Evolutionary conservation across 2,329 filamentous ascomycete species (phyloP), one percentile per base, ranked within the genome.

Genomic region (Penicillium sclerotiorum): DNA sequence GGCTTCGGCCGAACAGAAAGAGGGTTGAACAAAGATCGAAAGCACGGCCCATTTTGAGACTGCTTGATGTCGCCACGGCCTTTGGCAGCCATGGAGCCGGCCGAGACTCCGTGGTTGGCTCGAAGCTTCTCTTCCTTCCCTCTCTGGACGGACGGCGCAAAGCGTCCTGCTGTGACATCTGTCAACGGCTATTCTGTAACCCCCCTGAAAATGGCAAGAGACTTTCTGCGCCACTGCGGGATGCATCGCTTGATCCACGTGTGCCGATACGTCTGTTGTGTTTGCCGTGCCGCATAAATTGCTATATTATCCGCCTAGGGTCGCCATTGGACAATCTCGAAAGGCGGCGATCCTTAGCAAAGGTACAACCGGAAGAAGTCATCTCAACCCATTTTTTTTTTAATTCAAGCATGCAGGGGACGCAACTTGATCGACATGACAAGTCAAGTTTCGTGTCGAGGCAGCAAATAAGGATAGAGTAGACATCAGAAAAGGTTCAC

Each of bases 211-310:
- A 52, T 48, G 53, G 38, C 50, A 58, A 46, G 49, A 57, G 51
- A 51, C 30, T 43, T 47, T 41, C 30, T 40, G 38, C 53, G 37
- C 30, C 23, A 49, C 37, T 21, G 46, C 15, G 42, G 42, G 40
- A 50, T 37, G 30, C 23, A 48, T 33, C 45, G 42, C 21, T 39
- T 50, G 42, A 53, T 53, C 59, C 58, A 62, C 56, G 59, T 58
- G 55, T 55, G 41, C 45, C 49, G 30, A 38, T 43, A 27, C 27
- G 47, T 44, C 25, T 39, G 49, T 28, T 27, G 44, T 53, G 46
- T 53, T 47, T 56, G 35, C 30, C 20, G 28, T 7, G 27, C 49
- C 21, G 25, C 27, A n/a, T n/a, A n/a, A n/a, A n/a, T n/a, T 48
- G 23, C 25, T 36, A 35, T 45, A 21, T 53, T 18, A 32, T 47